Evolutionary conservation across 116 monocot genomes (phyloP), one percentile per base, ranked within the genome.

Genomic region (Iris pallida): DNA sequence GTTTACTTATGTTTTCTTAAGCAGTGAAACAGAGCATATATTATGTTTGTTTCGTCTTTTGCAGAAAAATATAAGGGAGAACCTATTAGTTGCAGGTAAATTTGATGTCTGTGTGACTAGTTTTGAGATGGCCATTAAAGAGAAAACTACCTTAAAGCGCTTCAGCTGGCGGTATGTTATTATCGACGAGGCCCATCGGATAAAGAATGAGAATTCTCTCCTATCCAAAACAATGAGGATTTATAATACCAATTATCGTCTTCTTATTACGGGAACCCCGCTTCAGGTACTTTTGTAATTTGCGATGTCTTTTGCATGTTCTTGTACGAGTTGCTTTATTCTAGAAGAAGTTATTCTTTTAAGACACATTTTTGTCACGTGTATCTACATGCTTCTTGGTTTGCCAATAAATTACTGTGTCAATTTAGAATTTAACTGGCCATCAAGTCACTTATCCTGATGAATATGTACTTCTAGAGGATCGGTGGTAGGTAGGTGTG

Each of bases 141-240:
- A 96, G 63, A 96, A 92, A 81, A 75, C 58, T 74, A 61, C 85
- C 14, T 59, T 96, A 48, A 84, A 79, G 30, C 86, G 89, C 42
- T 96, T 96, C 73, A 96, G 92, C 68, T 96, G 96, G 96, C 92
- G 96, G 5, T 96, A 92, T 77, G 77, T 96, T 45, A 92, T 96
- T 59, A 96, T 96, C 83, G 96, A 96, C 77, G 96, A 96, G 64
- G 96, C 96, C 13, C 96, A 96, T 70, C 78, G 96, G n/a, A 96
- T 96, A 57, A 96, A 96, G 73, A 96, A 96, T 83, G 96, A 96
- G 65, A 96, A 96, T 42, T 96, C 96, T 57, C 92, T 96, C 47
- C 92, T 96, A 42, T 91, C 96, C 2, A 96, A 96, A 65, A 96
- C 96, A 61, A 92, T 96, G 96, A 86, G 96, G 63, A 66, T 96